Base-by-base conservation (phyloP, 495 filamentous ascomycete genomes). In the Xylaria grammica region DNA sequence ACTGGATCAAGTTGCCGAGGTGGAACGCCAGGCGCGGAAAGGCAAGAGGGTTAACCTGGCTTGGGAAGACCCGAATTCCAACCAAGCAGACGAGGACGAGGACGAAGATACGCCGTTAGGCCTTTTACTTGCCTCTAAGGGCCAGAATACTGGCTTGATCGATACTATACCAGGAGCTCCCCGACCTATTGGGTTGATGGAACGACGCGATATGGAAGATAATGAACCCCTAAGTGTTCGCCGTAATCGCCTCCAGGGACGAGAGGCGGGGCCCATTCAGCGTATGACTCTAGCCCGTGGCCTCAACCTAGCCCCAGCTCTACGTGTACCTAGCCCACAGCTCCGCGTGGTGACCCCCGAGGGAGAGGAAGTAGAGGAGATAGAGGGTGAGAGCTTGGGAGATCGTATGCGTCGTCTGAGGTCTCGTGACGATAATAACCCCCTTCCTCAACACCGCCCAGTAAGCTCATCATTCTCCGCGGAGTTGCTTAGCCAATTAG, bases 1-100 rank as follows among this genome's bases (percentile, higher is more conserved):
- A 72, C 82, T 98, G 49, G 94, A 99, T 67, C 91, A 92, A 4
- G 93, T 97, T 27, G 92, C 91, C 44, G 90, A 98, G 78, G 84
- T 94, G 54, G 89, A 96, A 71, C 90, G 89, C 70, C 87, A 90
- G 50, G 79, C 89, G 32, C 84, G 95, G 49, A 84, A 89, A 60
- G 82, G 86, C 50, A 90, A 91, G 71, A 89, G 87, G 46, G 86
- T 96, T 1, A 89, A 90, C 60, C 83, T 99, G 11, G 95, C 96
- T 5, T 99, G 96, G 95, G 93, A 97, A 74, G 87, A 89, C 61
- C 85, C 87, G 7, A 65, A 73, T 34, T 66, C 72, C 7, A 73
- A 74, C 46, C 70, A 71, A 10, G 71, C 74, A 9, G 76, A 79
- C 26, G 67, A 73, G 24, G 78, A 78, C 10, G 83, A 86, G 7